Evolutionary conservation across 2,329 filamentous ascomycete genomes (phyloP), one percentile per base, ranked within the genome.

Genomic region (Arthroderma sp.): DNA sequence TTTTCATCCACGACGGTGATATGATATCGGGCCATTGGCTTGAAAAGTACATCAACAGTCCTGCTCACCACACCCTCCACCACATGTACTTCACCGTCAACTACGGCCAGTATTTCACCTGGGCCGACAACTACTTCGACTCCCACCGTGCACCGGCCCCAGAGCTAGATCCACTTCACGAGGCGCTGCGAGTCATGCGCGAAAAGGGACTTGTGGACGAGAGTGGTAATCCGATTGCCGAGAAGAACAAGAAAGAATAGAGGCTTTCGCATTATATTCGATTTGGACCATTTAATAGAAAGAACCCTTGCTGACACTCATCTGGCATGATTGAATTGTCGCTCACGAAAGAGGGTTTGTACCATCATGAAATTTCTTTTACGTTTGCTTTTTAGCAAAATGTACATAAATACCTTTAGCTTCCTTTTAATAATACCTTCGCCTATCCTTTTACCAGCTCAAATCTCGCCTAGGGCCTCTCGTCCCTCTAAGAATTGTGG

Each of bases 1-100:
- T 91, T 55, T 74, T 89, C 66, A 91, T 93, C 58, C 74, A 91
- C 64, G 86, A 91, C 57, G 86, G 86, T 59, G 85, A 93, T 66
- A 91, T 87, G 60, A 74, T 87, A 11, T 80, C 83, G 55, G 80
- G 89, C 65, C 82, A 80, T 57, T 79, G 82, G 29, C 64, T 89
- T 55, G 76, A 44, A 11, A 44, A 44, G 22, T 44, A 38, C 37
- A 44, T 91, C 65, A 91, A 91, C 61, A 86, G 85, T 43, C 84
- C 85, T 6, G 85, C 86, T 15, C 91, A 85, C 71, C 85, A 91
- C 65, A 83, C 80, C 38, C 73, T 84, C 70, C 85, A 91, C 65
- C 85, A 91, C 61, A 62, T 83, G 43, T 82, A 82, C 65, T 81
- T 81, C 69, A 80, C 80, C 66, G 82, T 82, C 73, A 89, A 89